Evolutionary conservation across 73 alveolate species (phyloP).

Genomic region (Halteria grandinella): DNA sequence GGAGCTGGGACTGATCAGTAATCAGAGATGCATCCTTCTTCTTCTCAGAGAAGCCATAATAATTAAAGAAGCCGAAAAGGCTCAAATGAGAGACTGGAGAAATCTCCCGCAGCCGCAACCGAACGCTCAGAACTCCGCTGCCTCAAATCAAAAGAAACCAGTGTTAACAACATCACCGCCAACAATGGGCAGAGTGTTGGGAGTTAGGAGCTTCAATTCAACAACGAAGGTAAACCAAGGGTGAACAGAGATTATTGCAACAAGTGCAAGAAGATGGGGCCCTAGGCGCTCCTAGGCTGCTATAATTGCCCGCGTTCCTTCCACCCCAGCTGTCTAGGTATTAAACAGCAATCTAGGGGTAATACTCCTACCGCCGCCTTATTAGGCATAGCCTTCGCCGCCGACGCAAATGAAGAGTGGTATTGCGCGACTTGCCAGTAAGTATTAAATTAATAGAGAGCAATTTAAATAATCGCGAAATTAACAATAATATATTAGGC

Average conservation of each 20-base stretch:
- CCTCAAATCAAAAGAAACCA: no score
- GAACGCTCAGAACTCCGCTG: no score
- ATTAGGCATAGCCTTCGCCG: constrained; percentile 82
- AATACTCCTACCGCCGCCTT: constrained; percentile 86
- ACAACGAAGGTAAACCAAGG: no score
- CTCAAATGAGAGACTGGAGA: no score
- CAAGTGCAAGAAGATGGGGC: constrained; percentile 83
- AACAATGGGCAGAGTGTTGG: no score
- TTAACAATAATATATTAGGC: background rate
- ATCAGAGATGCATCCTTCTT: no score
- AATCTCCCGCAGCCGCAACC: no score
- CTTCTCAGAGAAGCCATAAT: no score
- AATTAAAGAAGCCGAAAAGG: no score
- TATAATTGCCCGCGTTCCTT: constrained; percentile 86
- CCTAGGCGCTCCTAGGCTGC: constrained; percentile 73
- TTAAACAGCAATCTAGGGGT: constrained; percentile 74
- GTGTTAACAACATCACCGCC: no score
- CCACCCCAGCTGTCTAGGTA: constrained; percentile 75
- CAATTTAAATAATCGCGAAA: background rate
- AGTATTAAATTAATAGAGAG: background rate
- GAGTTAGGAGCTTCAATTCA: no score
- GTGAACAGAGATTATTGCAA: constrained; percentile 69
- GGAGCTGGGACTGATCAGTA: no score
- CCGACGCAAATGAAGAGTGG: constrained; percentile 22
- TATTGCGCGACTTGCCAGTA: background rate